Evolutionary conservation across 2,329 filamentous ascomycete genomes (phyloP).

Genomic region (Ophiostoma sp.): DNA sequence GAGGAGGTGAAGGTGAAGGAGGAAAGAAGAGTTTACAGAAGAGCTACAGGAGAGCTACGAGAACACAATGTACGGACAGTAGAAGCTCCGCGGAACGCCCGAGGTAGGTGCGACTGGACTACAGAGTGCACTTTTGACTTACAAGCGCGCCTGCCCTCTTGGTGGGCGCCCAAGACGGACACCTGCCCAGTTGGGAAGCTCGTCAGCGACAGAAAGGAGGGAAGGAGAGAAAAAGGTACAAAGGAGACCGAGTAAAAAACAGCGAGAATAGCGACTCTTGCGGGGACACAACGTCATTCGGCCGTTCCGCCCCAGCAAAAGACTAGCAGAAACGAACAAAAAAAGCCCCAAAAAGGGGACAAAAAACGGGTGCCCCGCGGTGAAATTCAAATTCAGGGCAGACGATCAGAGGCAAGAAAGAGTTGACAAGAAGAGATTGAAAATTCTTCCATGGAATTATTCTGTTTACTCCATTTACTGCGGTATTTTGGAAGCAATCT

Average conservation of each 20-base stretch:
- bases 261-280: neutral
- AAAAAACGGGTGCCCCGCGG: conserved; percentile 2
- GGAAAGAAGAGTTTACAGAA: neutral
- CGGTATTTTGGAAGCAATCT: neutral
- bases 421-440: neutral
- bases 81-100: conserved; percentile 17
- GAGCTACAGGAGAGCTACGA: neutral
- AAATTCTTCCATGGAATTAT: neutral
- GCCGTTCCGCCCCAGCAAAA: neutral
- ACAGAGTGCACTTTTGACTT: neutral
- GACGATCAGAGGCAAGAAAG: neutral
- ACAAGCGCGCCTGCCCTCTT: neutral
- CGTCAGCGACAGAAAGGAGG: neutral
- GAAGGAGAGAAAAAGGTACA: neutral
- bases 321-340: neutral
- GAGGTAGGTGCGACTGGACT: conserved; percentile 9
- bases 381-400: neutral
- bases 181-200: conserved; percentile 10
- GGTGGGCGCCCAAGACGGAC: neutral
- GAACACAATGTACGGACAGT: neutral
- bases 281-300: conserved; percentile 8
- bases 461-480: neutral
- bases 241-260: neutral
- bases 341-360: neutral
- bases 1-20: neutral